phyloP scores from a whole-genome alignment of 2,329 filamentous ascomycete genomes.

The Stachybotrys chartarum region DNA sequence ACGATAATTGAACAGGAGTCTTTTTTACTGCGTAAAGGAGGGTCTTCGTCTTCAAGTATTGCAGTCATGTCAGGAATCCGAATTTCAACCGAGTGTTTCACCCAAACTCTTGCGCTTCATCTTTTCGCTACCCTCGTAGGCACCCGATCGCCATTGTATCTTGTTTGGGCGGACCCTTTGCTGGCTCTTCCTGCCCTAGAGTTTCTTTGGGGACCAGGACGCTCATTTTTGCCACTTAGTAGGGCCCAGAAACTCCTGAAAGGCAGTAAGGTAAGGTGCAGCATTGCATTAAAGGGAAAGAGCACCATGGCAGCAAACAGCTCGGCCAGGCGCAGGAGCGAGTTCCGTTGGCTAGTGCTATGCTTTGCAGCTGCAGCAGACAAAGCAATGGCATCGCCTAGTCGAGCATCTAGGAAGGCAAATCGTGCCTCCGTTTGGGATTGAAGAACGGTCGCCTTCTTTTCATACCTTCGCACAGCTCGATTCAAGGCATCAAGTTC shows the following conservation, averaged over 20 bases:
- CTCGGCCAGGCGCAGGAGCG: constrained; percentile 30
- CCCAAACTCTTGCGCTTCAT: constrained; percentile 4
- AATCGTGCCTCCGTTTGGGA: constrained; percentile 72
- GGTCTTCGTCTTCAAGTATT: too few relatives aligned
- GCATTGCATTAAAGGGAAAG: constrained; percentile 33
- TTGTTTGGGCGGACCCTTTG: constrained; percentile 17
- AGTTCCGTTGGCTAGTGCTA: constrained; percentile 27
- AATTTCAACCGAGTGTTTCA: too few relatives aligned
- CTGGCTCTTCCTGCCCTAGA: constrained; percentile 14
- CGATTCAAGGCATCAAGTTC: constrained; percentile 85
- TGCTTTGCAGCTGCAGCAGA: constrained; percentile 64
- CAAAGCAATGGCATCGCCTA: constrained; percentile 74
- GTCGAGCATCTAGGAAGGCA: constrained; percentile 59
- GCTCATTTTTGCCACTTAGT: constrained; percentile 25
- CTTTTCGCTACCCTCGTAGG: constrained; percentile 23
- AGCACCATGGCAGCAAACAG: constrained; percentile 24
- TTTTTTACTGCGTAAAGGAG: too few relatives aligned
- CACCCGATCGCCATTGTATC: constrained; percentile 28
- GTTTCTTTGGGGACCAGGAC: constrained; percentile 11
- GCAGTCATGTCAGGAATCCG: too few relatives aligned
- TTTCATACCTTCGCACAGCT: constrained; percentile 86
- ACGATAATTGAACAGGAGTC: too few relatives aligned
- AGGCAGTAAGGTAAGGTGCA: constrained; percentile 35
- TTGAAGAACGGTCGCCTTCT: constrained; percentile 69
- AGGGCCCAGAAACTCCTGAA: constrained; percentile 29